A percentile compares a stretch with the other conserved stretches of the same genome.
Evolutionary conservation across 176 grass and related monocot genomes (phyloP).

Genomic region (Thalia dealbata): DNA sequence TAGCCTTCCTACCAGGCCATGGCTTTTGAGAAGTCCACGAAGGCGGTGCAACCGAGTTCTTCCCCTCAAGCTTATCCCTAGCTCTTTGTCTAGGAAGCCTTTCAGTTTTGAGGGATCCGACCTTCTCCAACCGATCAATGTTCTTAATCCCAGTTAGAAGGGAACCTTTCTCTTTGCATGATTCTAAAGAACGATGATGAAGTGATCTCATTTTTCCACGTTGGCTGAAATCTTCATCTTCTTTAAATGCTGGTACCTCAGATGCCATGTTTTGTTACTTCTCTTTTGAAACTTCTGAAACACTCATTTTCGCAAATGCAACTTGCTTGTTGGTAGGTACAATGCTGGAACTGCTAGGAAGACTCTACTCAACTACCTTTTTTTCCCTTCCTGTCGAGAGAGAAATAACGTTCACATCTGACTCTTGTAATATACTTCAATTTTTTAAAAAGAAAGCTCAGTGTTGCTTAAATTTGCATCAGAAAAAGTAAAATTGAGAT

Average conservation of each 20-base stretch:
- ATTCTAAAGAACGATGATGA: slow-evolving; percentile 24
- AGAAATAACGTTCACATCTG: neutral
- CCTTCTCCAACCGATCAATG: slow-evolving; percentile 60
- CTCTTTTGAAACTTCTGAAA: neutral
- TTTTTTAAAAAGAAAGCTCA: neutral
- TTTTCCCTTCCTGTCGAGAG: neutral
- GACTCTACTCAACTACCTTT: neutral
- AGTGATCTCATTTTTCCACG: slow-evolving; percentile 32
- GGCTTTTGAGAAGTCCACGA: slow-evolving; percentile 57
- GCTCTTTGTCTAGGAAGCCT: slow-evolving; percentile 6
- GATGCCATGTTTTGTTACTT: neutral
- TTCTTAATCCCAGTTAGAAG: slow-evolving; percentile 21
- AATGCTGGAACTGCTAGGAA: neutral
- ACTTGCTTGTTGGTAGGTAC: neutral
- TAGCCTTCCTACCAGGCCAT: slow-evolving; percentile 60
- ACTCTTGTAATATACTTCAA: neutral
- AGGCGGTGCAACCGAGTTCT: slow-evolving; percentile 17
- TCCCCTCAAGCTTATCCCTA: neutral
- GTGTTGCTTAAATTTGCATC: neutral
- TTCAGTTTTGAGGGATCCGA: slow-evolving; percentile 28
- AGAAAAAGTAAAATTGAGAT: no score
- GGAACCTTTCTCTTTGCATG: slow-evolving; percentile 30
- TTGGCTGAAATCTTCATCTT: neutral
- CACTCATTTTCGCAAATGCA: neutral
- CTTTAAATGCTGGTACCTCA: neutral